These are phyloP conservation scores for Austroboletus festivus DNA, from an alignment of 768 basidiomycete genomes.

Conservation along the genomic window DNA sequence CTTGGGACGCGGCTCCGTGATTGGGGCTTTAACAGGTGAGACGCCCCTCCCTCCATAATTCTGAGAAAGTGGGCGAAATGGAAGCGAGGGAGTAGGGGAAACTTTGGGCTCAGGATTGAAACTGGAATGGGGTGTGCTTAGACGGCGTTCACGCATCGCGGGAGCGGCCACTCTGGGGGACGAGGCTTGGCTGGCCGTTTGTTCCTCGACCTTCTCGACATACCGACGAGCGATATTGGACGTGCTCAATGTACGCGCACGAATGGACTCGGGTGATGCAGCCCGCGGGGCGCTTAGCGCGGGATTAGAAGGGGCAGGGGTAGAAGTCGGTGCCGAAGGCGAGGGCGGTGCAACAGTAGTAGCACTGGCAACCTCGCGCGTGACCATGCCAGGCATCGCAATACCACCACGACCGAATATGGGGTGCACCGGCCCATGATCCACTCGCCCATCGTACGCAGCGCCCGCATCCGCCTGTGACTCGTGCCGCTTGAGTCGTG, in stretches of 20 bases:
- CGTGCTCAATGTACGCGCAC: slow-evolving; percentile 34
- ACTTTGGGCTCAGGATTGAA: slow-evolving; percentile 18
- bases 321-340: slow-evolving; percentile 3
- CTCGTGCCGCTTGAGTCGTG: slow-evolving; percentile 66
- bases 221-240: slow-evolving; percentile 34
- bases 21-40: slow-evolving; percentile 11
- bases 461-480: slow-evolving; percentile 68
- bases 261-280: slow-evolving; percentile 13
- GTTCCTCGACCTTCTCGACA: slow-evolving; percentile 40
- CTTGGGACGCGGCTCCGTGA: slow-evolving; percentile 22
- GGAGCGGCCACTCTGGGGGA: slow-evolving; percentile 25
- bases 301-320: slow-evolving; percentile 3
- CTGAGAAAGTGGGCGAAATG: slow-evolving; percentile 22
- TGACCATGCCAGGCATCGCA: slow-evolving; percentile 71
- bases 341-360: slow-evolving; percentile 2
- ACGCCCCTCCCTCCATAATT: slow-evolving; percentile 10
- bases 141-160: slow-evolving; percentile 46
- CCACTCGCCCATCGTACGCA: slow-evolving; percentile 61
- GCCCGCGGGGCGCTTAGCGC: slow-evolving; percentile 4
- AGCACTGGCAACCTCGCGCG: slow-evolving; percentile 13
- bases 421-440: slow-evolving; percentile 60
- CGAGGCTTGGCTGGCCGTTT: slow-evolving; percentile 28
- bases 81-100: slow-evolving; percentile 9
- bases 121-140: slow-evolving; percentile 42
- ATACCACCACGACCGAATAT: slow-evolving; percentile 72